Evolutionary conservation across 1,284 basidiomycete species (phyloP), one percentile per base, ranked within the genome.

Genomic region (Naganishia sp.): DNA sequence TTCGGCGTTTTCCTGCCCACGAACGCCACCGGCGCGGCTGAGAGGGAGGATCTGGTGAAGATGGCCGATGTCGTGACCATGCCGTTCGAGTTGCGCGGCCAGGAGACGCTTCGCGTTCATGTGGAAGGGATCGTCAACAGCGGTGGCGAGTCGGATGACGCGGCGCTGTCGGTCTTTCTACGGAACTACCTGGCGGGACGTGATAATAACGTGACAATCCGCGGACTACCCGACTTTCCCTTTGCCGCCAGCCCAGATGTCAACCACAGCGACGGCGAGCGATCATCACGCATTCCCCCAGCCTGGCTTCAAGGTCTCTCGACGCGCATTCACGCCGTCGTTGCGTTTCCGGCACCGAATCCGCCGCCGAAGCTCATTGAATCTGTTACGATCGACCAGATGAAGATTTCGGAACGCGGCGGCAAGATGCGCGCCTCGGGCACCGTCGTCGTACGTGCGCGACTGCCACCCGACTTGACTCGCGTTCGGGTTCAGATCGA

Each of bases 381-480:
- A 41, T 68, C 68, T 0, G 77, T 81, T 2, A 76, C 77, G 0
- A 78, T 81, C 51, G 77, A 81, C 53, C 71, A 72, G 42, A 79
- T 80, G 76, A 71, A 73, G 21, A 72, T 79, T 7, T 68, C 72
- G 0, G 73, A 76, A 66, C 57, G 73, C 4, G 66, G 62, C 6
- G 76, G 74, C 2, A 74, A 75, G 56, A 76, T 78, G 70, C 69
- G 66, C 23, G 77, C 74, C 2, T 74, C 73, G 5, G 79, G 79
- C 9, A 72, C 67, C 1, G 77, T 80, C 41, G 67, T 78, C 10
- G 79, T 77, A 4, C 57, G 72, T n/a, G 69, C 79, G 10, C 67
- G 74, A 32, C 65, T 80, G 7, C 78, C 79, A 0, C 39, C 61
- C 3, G 76, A 72, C 0, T 71, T 79, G 67, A 65, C 69, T 41